Base-by-base conservation (phyloP, 2,329 filamentous ascomycete genomes). In the Xylariaceae sp. region DNA sequence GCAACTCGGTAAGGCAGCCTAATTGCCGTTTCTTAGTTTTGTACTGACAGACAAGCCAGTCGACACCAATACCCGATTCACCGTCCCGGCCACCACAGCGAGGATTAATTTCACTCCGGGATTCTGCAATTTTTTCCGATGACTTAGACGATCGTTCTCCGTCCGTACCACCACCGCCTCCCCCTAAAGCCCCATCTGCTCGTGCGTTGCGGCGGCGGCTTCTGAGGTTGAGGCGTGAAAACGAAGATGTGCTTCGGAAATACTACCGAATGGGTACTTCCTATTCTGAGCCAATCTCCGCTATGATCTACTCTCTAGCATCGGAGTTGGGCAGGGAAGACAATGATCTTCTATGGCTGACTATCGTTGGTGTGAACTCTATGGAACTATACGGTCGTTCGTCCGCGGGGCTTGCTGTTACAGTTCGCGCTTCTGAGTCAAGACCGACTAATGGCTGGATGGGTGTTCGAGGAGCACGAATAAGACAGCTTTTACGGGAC, bases 271-370 rank as follows among this genome's bases (percentile, higher is more conserved):
- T 89, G 29, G 94, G 94, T 39, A 86, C 89, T 2, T 95, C 91
- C 1, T 96, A 95, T 67, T 92, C 92, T 0, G 94, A 99, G 68
- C 94, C 94, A 0, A 89, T 97, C 51, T 94, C 92, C 0, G 95
- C 92, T 0, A 86, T 97, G 74, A 83, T 96, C 67, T 99, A 97
- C 71, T 95, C 91, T 0, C 78, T 99, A 13, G 94, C 92, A 1
- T 96, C 92, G 1, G 94, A 97, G 67, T 82, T 99, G 6, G 94
- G 94, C 58, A 87, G 92, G 49, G 94, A 97, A 76, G 92, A 97
- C 70, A 99, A 97, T 65, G 92, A 99, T 65, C 78, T 97, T 19
- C 78, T 99, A 13, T 99, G 94, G 94, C 80, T 96, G 54, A 85
- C 91, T 5, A 96, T 97, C 65, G 89, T 99, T 22, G 94, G 94